These are phyloP conservation scores for Boletus tylopilopsis DNA, from an alignment of 768 basidiomycete genomes.

Conservation along the genomic window DNA sequence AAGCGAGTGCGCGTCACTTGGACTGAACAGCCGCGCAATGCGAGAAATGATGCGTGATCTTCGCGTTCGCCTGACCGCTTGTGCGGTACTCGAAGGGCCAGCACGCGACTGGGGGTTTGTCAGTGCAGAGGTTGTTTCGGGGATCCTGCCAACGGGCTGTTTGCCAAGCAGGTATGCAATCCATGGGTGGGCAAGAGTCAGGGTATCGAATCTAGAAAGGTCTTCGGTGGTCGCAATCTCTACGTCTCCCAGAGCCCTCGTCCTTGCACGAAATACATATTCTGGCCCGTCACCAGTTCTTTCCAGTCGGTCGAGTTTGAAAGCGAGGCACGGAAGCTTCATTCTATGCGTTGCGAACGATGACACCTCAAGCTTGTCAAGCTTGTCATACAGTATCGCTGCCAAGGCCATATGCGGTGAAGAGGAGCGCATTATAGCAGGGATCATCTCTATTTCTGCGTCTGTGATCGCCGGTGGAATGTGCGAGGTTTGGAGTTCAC, in stretches of 20 bases:
- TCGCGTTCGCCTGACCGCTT: not conserved
- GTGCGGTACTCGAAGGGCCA: not conserved
- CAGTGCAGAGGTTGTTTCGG: not conserved
- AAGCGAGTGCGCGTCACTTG: not conserved
- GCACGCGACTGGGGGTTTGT: too few species aligned
- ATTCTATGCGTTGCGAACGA: not conserved
- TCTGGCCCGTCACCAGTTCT: not conserved
- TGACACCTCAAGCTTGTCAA: not conserved
- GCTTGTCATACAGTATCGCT: not conserved
- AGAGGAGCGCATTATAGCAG: not conserved
- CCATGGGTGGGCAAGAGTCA: constrained; percentile 2
- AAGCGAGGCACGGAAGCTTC: not conserved
- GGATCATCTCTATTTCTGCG: not conserved
- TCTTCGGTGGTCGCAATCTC: constrained; percentile 7
- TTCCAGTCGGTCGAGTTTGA: not conserved
- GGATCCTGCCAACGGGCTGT: not conserved
- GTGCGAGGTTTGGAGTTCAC: not conserved
- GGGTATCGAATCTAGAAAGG: not conserved
- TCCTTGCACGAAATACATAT: not conserved
- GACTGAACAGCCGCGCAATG: not conserved
- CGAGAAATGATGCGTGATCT: not conserved
- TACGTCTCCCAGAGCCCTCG: not conserved
- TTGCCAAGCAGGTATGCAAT: constrained; percentile 4
- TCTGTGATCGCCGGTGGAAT: not conserved
- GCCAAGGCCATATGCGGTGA: not conserved